A percentile compares a stretch with the other conserved stretches of the same genome.
These are phyloP conservation scores for Schizothecium vesticola DNA, from an alignment of 495 filamentous ascomycete genomes.

Conservation along the genomic window DNA sequence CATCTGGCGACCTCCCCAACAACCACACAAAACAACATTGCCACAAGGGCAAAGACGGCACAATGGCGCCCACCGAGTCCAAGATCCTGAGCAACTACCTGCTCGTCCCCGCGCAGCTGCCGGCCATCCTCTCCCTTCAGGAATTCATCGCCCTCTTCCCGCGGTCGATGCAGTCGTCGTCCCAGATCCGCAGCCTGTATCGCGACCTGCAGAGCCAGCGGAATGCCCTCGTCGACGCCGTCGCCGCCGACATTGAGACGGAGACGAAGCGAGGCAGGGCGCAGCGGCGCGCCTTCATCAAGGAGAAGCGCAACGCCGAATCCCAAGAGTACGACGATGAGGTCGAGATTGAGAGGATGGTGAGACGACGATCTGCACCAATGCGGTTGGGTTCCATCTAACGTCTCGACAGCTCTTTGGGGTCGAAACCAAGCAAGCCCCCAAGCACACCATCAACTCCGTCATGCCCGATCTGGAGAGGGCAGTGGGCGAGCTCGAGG, in stretches of 20 bases:
- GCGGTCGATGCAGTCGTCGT: conserved; percentile 58
- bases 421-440: conserved; percentile 35
- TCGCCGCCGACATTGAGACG: conserved; percentile 60
- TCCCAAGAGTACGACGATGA: conserved; percentile 57
- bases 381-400: neutral
- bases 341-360: conserved; percentile 64
- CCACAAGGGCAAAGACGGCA: neutral
- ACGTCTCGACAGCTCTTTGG: conserved; percentile 56
- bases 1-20: neutral
- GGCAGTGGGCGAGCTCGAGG: conserved; percentile 60
- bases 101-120: conserved; percentile 66
- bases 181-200: conserved; percentile 70
- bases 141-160: conserved; percentile 78
- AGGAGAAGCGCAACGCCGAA: conserved; percentile 48
- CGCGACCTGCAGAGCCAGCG: conserved; percentile 70
- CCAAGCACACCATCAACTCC: conserved; percentile 57
- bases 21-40: neutral
- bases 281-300: conserved; percentile 57
- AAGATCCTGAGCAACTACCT: conserved; percentile 73
- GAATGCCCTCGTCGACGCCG: conserved; percentile 59
- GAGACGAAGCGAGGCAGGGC: conserved; percentile 60
- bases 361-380: conserved; percentile 29
- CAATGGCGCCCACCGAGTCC: conserved; percentile 66
- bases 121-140: conserved; percentile 63
- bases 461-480: conserved; percentile 63